Evolutionary conservation across 2,329 filamentous ascomycete species (phyloP).

Genomic region (Penicillium sp.): DNA sequence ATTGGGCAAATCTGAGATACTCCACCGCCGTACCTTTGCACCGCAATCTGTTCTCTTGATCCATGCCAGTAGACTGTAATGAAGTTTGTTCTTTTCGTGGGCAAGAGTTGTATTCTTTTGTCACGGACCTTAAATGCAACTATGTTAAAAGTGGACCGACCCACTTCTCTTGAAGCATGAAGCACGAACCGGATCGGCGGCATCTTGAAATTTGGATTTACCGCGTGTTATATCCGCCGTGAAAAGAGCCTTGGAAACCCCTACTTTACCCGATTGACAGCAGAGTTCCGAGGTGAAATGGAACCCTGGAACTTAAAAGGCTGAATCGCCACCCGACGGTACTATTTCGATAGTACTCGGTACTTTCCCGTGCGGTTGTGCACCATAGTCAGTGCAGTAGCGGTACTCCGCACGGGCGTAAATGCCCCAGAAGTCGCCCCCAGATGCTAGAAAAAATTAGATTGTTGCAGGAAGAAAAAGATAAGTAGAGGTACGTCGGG

Average conservation of each 20-base stretch:
- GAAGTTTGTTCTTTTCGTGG: too few relatives aligned
- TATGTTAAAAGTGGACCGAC: not conserved
- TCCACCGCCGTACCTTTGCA: not conserved
- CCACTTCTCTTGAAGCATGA: not conserved
- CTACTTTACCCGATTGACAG: not conserved
- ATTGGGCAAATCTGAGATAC: not conserved
- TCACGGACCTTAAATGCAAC: not conserved
- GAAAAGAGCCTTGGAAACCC: not conserved
- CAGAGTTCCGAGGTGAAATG: not conserved
- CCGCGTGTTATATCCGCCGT: not conserved
- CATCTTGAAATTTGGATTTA: not conserved
- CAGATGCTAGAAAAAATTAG: slow-evolving; percentile 8
- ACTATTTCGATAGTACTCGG: slow-evolving; percentile 6
- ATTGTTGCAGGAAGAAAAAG: not conserved
- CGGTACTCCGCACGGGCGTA: slow-evolving; percentile 16
- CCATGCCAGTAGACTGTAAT: too few relatives aligned
- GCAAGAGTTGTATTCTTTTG: not conserved
- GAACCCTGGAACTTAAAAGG: slow-evolving; percentile 11
- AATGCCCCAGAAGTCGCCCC: slow-evolving; percentile 19
- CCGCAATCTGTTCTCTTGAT: not conserved
- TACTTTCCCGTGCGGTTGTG: slow-evolving; percentile 8
- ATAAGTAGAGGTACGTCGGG: not conserved
- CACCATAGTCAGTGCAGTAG: slow-evolving; percentile 10
- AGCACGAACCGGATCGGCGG: not conserved
- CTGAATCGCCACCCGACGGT: slow-evolving; percentile 14